phyloP scores from a whole-genome alignment of 257 asterid species.

The Avicennia marina region DNA sequence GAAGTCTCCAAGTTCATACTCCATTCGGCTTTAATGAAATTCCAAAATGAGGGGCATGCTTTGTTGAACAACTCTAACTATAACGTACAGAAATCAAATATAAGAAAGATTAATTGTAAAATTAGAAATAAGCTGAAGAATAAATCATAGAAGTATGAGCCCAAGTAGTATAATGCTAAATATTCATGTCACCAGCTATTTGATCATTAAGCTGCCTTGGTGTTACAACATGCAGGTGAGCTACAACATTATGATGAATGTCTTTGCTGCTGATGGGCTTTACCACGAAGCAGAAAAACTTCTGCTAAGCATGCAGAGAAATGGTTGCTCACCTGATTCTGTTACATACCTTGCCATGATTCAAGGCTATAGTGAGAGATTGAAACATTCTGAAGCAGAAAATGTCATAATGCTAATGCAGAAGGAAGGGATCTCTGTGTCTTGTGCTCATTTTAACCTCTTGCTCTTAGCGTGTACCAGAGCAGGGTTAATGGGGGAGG shows the following conservation, averaged over 20 bases:
- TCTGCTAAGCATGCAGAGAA: constrained; percentile 43
- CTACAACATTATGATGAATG: constrained; percentile 60
- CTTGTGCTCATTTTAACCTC: constrained; percentile 60
- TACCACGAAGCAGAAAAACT: constrained; percentile 56
- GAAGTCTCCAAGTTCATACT: neutral
- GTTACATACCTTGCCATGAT: constrained; percentile 59
- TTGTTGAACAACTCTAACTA: neutral
- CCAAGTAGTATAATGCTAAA: neutral
- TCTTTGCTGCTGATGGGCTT: constrained; percentile 57
- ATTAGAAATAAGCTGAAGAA: no score
- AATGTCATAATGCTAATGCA: constrained; percentile 49
- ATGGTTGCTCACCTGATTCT: constrained; percentile 54
- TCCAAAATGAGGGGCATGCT: neutral
- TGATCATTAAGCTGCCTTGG: neutral
- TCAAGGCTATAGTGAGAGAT: constrained; percentile 49
- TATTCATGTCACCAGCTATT: neutral
- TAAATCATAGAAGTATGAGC: constrained; percentile 1
- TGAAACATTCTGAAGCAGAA: constrained; percentile 54
- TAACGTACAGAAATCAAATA: no score
- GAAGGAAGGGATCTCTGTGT: constrained; percentile 49
- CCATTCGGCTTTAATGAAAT: neutral
- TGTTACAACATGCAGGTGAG: constrained; percentile 49
- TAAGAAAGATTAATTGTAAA: no score
- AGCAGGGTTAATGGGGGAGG: constrained; percentile 55
- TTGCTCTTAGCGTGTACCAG: constrained; percentile 47